Base-by-base conservation (phyloP, 345 rosid species). In the Gossypioides kirkii region DNA sequence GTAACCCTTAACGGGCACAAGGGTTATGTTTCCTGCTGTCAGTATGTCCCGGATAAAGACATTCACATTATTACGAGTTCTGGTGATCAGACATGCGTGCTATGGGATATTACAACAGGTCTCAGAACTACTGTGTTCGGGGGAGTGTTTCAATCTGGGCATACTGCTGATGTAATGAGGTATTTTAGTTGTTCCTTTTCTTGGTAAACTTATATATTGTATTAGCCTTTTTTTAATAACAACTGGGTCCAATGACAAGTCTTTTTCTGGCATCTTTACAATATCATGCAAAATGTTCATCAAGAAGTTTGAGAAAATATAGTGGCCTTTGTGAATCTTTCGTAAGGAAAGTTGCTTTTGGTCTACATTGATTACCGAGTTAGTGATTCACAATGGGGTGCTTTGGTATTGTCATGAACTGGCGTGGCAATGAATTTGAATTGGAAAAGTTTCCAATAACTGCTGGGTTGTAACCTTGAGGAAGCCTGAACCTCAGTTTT, bases 91-190 rank as follows among this genome's bases (percentile, higher is more conserved):
- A 95, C 98, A 2, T 95, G 99, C 61, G 88, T 88, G 63, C 77
- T 95, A 79, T 95, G 99, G 98, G 99, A 95, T 84, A 86, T 91
- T 52, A 86, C 96, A 20, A 92, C 99, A 5, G 99, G 99, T 49
- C 93, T 93, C 43, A 87, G 90, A 83, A 90, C 97, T 79, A 93
- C 97, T 54, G 91, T 92, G 22, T 95, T 95, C 74, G 98, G 99
- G 68, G 99, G 98, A 61, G 99, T 93, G 74, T 90, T 91, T 84
- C 99, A 92, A 81, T 93, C 93, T 20, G 98, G 99, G 67, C 99
- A 95, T 82, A 93, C 96, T 43, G 91, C 90, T 77, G 99, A 95
- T 77, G 98, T 95, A 16, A 81, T 85, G 69, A 90, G 98, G 99
- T 96, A 88, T 72, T 38, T 12, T 38, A 32, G 11, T 46, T 76